These are phyloP conservation scores for Zopfochytrium polystomum DNA, from an alignment of 371 early-diverging fungal genomes.

Conservation along the genomic window DNA sequence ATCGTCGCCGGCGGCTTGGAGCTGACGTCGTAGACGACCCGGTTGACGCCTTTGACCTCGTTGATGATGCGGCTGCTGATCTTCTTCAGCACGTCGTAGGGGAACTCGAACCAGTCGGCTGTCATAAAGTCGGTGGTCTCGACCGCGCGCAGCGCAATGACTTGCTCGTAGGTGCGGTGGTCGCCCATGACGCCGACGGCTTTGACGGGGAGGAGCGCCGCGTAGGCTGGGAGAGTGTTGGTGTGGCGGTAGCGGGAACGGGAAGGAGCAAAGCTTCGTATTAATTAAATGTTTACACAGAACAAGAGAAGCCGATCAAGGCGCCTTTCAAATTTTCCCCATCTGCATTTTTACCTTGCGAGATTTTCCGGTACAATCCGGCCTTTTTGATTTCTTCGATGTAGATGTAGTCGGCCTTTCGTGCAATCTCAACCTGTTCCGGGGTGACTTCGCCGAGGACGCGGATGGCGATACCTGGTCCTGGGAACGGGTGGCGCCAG, in stretches of 20 bases:
- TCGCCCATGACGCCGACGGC: constrained; percentile 99
- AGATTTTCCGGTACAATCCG: constrained; percentile 90
- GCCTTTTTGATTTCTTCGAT: constrained; percentile 97
- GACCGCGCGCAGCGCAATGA: constrained; percentile 93
- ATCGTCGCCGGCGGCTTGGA: constrained; percentile 96
- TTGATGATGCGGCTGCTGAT: constrained; percentile 94
- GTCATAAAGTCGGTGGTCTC: constrained; percentile 97
- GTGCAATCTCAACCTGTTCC: constrained; percentile 88
- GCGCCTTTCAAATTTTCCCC: neutral
- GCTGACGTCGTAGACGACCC: constrained; percentile 91
- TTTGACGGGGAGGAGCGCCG: constrained; percentile 89
- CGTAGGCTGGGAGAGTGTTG: constrained; percentile 72
- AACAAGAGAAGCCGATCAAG: neutral
- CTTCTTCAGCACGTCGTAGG: constrained; percentile 79
- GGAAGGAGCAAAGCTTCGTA: too few species aligned
- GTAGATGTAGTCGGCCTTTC: constrained; percentile 92
- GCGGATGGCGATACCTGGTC: constrained; percentile 97
- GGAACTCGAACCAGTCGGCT: constrained; percentile 91
- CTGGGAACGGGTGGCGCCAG: constrained; percentile 99
- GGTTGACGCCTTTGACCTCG: constrained; percentile 96
- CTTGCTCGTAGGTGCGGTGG: constrained; percentile 96
- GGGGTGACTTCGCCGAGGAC: constrained; percentile 92
- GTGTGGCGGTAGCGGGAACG: too few species aligned
- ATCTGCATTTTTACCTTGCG: constrained; percentile 60
- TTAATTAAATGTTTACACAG: neutral